Base-by-base conservation (phyloP, 2,329 filamentous ascomycete genomes). In the Sporothrix curviconia region DNA sequence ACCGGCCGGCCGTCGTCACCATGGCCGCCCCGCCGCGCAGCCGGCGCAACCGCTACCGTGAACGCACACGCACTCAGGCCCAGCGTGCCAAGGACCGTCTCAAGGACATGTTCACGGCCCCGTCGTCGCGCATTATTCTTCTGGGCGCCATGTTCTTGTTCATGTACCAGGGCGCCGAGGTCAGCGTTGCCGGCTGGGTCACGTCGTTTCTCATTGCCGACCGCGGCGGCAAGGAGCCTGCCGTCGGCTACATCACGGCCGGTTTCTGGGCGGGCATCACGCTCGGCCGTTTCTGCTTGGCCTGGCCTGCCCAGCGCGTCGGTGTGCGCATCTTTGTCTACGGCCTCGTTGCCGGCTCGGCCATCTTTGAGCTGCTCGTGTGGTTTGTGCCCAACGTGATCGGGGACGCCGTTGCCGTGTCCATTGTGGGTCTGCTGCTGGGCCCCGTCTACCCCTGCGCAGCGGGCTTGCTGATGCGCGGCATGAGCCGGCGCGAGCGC, bases 121-220 rank as follows among this genome's bases (percentile, higher is more conserved):
- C 80, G 67, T 71, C 74, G 70, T 65, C 76, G 73, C 68, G 81
- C 32, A 78, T 84, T 4, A 89, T 91, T 0, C 71, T 94, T 1
- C 77, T 94, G 0, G 88, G 89, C 3, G 86, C 89, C 0, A 69
- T 90, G 9, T 94, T 94, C 74, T 88, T 94, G 69, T 94, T 95
- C 69, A 83, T 85, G 25, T 95, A 95, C 69, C 89, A 94, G 70
- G 90, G 89, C 34, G 86, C 87, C 36, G 90, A 95, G 71, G 89
- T 95, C 15, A 85, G 85, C 14, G 89, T 92, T 62, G 89, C 86
- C 0, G 89, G 90, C 55, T 95, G 90, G 90, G 86, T 92, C 50
- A 90, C 92, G 61, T 90, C 87, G 2, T 95, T 92, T 73, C 75
- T 95, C 39, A 90, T 94, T 70, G 79, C 80, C 51, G 81, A 84